Evolutionary conservation across 2,329 filamentous ascomycete genomes (phyloP).

Genomic region (Ophiobolus disseminans): DNA sequence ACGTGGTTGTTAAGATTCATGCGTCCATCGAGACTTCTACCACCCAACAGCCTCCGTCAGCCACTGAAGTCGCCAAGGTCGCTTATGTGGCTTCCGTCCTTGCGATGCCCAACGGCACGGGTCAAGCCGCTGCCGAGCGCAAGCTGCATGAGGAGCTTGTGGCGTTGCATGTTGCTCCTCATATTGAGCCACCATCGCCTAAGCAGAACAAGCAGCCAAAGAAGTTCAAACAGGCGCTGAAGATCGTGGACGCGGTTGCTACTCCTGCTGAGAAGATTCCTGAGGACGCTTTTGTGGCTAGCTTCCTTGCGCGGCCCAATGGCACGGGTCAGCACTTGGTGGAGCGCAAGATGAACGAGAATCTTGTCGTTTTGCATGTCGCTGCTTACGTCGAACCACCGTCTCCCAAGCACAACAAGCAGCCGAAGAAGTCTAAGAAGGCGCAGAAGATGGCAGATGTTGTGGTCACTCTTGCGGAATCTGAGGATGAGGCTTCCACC

Average conservation of each 20-base stretch:
- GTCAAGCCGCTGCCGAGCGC: background rate
- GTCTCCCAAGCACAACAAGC: background rate
- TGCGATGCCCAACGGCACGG: background rate
- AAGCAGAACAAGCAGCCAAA: background rate
- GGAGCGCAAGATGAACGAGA: background rate
- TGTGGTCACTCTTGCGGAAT: background rate
- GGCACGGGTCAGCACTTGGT: background rate
- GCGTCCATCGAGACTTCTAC: background rate
- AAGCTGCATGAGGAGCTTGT: background rate
- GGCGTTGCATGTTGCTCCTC: background rate
- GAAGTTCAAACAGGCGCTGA: background rate
- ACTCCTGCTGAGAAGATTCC: background rate
- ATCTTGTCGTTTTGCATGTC: background rate
- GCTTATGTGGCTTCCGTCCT: background rate
- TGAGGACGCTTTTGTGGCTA: background rate
- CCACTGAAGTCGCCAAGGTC: background rate
- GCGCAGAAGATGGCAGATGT: background rate
- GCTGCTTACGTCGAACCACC: background rate
- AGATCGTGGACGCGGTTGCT: background rate
- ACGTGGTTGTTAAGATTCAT: no score
- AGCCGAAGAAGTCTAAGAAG: background rate
- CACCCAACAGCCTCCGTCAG: background rate
- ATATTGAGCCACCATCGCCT: background rate
- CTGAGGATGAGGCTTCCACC: background rate
- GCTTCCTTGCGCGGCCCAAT: background rate